Percentiles rank a stretch among this genome's conserved stretches.
These are phyloP conservation scores for Dactylellina parvicollis DNA, from an alignment of 2,329 filamentous ascomycete species.

Conservation along the genomic window DNA sequence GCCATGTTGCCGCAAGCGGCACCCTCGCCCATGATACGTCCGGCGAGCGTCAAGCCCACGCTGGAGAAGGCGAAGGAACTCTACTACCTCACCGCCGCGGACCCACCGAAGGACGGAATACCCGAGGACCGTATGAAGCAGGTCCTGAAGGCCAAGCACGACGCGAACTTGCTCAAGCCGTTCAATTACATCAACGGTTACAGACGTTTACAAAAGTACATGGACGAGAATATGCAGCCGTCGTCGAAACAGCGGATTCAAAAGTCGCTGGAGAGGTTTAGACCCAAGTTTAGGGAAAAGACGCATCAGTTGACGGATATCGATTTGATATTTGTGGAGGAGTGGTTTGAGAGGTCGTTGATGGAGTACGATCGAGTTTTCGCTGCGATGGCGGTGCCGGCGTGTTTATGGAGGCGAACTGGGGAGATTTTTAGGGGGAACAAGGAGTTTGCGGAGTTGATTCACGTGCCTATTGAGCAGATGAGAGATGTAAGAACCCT, in stretches of 20 bases:
- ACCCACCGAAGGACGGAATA: conserved; percentile 79
- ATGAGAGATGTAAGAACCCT: conserved; percentile 79
- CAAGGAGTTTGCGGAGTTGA: conserved; percentile 97
- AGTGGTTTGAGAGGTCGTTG: conserved; percentile 97
- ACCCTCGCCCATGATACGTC: conserved; percentile 49
- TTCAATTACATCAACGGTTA: conserved; percentile 99
- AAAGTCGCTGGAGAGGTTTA: conserved; percentile 88
- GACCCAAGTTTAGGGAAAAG: conserved; percentile 94
- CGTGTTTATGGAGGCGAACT: conserved; percentile 95
- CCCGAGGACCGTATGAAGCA: conserved; percentile 96
- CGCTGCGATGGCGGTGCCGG: conserved; percentile 97
- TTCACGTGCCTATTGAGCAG: conserved; percentile 89
- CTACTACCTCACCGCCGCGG: conserved; percentile 96
- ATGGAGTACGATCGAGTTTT: conserved; percentile 99
- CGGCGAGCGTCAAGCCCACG: conserved; percentile 53
- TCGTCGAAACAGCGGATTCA: conserved; percentile 89
- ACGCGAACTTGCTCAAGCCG: conserved; percentile 90
- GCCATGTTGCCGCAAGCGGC: conserved; percentile 50
- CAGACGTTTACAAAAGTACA: conserved; percentile 85
- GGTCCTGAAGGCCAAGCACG: conserved; percentile 92
- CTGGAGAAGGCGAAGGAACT: conserved; percentile 74
- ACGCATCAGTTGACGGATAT: conserved; percentile 92
- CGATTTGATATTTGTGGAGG: conserved; percentile 92
- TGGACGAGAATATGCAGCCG: conserved; percentile 85
- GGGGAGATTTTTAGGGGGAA: conserved; percentile 98